A percentile compares a stretch with the other conserved stretches of the same genome.
These are phyloP conservation scores for Lachancea mirantina DNA, from an alignment of 805 yeast species.

Conservation along the genomic window DNA sequence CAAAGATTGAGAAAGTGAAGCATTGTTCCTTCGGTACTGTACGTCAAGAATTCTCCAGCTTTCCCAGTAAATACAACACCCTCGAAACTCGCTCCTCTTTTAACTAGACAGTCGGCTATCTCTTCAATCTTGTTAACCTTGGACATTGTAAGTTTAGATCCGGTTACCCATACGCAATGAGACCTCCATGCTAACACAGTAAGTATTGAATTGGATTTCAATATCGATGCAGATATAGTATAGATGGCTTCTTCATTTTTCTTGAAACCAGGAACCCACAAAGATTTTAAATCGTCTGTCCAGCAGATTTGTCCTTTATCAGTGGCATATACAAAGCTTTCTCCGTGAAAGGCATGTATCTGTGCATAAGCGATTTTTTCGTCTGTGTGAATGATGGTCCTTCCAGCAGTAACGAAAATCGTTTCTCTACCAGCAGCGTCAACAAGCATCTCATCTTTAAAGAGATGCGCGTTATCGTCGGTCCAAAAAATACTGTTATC, in stretches of 20 bases:
- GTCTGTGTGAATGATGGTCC: neutral
- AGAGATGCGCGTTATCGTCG: constrained; percentile 7
- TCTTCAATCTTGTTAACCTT: constrained; percentile 1
- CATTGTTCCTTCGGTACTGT: constrained; percentile 1
- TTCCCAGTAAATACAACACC: constrained; percentile 2
- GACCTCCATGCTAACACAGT: constrained; percentile 6
- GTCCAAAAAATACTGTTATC: constrained; percentile 13
- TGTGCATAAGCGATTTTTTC: neutral
- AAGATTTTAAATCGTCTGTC: too few species aligned
- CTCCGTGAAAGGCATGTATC: neutral
- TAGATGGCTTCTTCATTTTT: neutral
- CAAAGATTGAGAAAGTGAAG: neutral
- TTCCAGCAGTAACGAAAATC: constrained; percentile 6
- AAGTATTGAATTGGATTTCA: neutral
- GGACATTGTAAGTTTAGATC: neutral
- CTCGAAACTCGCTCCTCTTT: neutral
- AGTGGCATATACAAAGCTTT: neutral
- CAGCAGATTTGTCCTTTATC: constrained; percentile 4
- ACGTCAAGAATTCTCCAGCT: constrained; percentile 1
- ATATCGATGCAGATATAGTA: constrained; percentile 1
- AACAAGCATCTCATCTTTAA: constrained; percentile 2
- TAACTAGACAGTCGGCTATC: constrained; percentile 4
- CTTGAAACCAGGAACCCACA: constrained; percentile 3
- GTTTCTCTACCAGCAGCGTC: constrained; percentile 1
- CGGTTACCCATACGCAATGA: constrained; percentile 2